These are phyloP conservation scores for Starmerella ratchasimensis DNA, from an alignment of 805 yeast species.

Conservation along the genomic window DNA sequence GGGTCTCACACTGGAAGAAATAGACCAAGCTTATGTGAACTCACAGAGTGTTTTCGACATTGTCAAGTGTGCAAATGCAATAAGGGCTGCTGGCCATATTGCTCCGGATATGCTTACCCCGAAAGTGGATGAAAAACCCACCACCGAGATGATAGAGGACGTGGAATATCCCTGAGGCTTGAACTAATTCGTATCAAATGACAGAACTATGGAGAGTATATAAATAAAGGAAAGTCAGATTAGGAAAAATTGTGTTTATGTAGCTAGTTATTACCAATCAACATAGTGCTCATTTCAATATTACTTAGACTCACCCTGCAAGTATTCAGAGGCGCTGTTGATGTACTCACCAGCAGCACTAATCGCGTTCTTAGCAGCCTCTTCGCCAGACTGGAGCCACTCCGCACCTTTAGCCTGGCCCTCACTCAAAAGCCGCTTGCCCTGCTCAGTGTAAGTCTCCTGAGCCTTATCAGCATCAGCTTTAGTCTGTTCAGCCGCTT, in stretches of 20 bases:
- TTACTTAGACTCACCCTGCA: conserved; percentile 20
- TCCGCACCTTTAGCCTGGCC: conserved; percentile 19
- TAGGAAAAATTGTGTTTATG: background rate
- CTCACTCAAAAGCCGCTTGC: conserved; percentile 19
- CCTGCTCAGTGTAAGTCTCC: conserved; percentile 21
- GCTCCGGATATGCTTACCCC: conserved; percentile 7
- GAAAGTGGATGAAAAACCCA: background rate
- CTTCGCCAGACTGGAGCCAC: conserved; percentile 13
- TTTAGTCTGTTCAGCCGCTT: conserved; percentile 33
- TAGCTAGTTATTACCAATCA: background rate
- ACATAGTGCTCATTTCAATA: background rate
- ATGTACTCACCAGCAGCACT: conserved; percentile 23
- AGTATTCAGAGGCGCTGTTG: conserved; percentile 25
- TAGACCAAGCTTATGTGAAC: conserved; percentile 26
- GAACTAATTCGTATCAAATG: background rate
- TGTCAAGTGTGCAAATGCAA: conserved; percentile 9
- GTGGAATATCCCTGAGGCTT: background rate
- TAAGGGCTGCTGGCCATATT: conserved; percentile 10
- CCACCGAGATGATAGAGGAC: background rate
- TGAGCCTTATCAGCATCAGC: conserved; percentile 39
- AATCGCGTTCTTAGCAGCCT: conserved; percentile 19
- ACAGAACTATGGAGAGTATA: too few species aligned
- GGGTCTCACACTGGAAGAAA: conserved; percentile 47
- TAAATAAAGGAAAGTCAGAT: background rate
- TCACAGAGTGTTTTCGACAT: conserved; percentile 14